These are phyloP conservation scores for Tolypocladium cylindrosporum DNA, from an alignment of 2,329 filamentous ascomycete species.

Conservation along the genomic window DNA sequence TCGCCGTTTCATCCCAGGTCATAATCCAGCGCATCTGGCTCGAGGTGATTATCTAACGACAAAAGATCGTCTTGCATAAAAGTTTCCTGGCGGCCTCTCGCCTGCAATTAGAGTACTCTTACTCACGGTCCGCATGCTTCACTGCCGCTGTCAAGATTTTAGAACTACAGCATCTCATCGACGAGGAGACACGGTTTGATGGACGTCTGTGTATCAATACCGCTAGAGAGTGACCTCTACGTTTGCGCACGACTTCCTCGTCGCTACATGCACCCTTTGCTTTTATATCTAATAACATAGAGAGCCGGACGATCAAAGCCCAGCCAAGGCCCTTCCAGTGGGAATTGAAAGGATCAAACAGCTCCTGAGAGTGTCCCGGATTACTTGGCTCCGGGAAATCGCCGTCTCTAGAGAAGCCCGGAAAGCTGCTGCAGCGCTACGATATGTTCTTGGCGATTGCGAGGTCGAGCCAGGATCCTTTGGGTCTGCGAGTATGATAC, in stretches of 20 bases:
- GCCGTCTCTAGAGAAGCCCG: neutral
- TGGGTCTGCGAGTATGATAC: neutral
- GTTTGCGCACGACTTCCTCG: neutral
- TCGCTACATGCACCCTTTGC: neutral
- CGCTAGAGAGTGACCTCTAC: neutral
- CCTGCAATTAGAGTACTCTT: neutral
- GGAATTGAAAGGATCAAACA: neutral
- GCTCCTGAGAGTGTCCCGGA: neutral
- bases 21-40: neutral
- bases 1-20: neutral
- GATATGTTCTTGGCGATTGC: neutral
- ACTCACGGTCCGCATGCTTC: neutral
- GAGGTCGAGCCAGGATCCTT: neutral
- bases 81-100: neutral
- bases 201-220: neutral
- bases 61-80: neutral
- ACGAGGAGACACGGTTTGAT: neutral
- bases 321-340: neutral
- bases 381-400: neutral
- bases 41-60: neutral
- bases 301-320: neutral
- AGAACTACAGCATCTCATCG: neutral
- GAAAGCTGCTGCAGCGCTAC: neutral
- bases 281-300: neutral
- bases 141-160: neutral